Base-by-base conservation (phyloP, 1,139 yeast species). In the Candida tropicalis region DNA sequence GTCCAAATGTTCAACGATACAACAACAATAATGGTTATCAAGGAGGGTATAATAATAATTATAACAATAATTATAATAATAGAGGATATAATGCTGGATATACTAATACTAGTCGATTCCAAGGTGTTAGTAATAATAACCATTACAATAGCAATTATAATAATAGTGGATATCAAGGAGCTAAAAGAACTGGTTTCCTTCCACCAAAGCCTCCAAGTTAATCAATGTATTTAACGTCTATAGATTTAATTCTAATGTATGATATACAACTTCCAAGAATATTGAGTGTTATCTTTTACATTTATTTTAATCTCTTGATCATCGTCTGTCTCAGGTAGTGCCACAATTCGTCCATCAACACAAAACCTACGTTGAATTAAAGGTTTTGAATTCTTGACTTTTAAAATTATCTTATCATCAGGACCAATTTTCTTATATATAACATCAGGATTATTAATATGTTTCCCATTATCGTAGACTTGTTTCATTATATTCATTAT, bases 401-500 rank as follows among this genome's bases (percentile, higher is more conserved):
- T 52, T 28, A 81, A 53, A 9, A 40, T 45, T 1, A 77, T 43
- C 4, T 48, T 54, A 12, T 64, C 63, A 1, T 56, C 58, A 6
- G 27, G 40, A 0, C 46, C 43, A 3, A 81, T 46, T 26, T 68
- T 52, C 25, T 62, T 50, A 52, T 84, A 84, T 5, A 58, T 54
- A 1, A 81, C 83, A 15, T 66, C 60, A 0, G 59, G 54, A 43
- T 79, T 75, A 0, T 62, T 39, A 1, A 83, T 57, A 55, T 84
- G 91, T 2, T 60, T 60, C 2, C 88, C 88, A 5, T 73, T 55
- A 39, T 77, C 65, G 57, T 87, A 87, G 1, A 79, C 88, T 48
- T 74, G 63, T 46, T 62, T 64, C 79, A 89, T 79, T 13, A 86
- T 67, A 9, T 73, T 72, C 72, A 82, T 65, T 15, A 87, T 72